These are phyloP conservation scores for Zychaea mexicana DNA, from an alignment of 371 early-diverging fungal species.

Conservation along the genomic window DNA sequence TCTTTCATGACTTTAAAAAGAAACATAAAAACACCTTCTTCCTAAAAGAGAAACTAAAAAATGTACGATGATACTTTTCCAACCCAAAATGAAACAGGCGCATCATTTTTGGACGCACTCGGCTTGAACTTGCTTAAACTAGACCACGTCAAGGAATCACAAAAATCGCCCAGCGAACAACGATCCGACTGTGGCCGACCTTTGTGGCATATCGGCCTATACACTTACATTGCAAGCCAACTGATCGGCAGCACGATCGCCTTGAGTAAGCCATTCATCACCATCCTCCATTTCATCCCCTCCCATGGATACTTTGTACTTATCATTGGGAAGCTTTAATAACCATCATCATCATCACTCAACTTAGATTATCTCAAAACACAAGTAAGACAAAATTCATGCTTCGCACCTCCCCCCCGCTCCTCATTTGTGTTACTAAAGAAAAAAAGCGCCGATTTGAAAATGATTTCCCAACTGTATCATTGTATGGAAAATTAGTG, in stretches of 20 bases:
- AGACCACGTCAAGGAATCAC: conserved; percentile 67
- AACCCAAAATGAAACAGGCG: conserved; percentile 29
- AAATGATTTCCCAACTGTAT: no score
- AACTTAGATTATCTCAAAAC: conserved; percentile 69
- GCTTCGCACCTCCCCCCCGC: no score
- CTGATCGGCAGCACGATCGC: conserved; percentile 72
- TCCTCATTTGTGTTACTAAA: conserved; percentile 7
- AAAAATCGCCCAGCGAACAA: conserved; percentile 40
- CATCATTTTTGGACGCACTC: conserved; percentile 71
- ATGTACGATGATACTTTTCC: no score
- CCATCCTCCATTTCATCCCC: no score
- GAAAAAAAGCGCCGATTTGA: conserved; percentile 14
- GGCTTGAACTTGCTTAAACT: conserved; percentile 69
- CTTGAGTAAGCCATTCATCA: conserved; percentile 54
- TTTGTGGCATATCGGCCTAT: conserved; percentile 71
- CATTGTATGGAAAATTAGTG: conserved; percentile 40
- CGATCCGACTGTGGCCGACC: conserved; percentile 68
- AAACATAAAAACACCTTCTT: neutral
- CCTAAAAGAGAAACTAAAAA: no score
- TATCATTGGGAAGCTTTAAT: no score
- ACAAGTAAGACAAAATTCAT: conserved; percentile 39
- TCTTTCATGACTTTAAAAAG: neutral
- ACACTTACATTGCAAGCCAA: conserved; percentile 66
- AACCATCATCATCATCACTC: neutral
- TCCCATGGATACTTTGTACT: neutral